A percentile compares a stretch with the other conserved stretches of the same genome.
phyloP scores from a whole-genome alignment of 495 filamentous ascomycete species.

The Penicillium psychrofluorescens region DNA sequence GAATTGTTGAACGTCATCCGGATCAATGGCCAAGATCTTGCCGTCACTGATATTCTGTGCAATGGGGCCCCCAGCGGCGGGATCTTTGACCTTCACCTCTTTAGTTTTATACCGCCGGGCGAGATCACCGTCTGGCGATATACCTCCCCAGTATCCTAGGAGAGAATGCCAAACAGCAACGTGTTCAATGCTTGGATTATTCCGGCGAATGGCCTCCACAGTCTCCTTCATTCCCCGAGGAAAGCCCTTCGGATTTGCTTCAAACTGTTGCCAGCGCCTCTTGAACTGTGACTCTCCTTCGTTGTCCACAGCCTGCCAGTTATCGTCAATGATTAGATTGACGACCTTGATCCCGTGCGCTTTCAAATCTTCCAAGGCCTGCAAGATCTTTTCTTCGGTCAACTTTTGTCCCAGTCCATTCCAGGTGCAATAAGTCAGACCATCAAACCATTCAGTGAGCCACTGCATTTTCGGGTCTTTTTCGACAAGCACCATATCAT shows the following conservation, averaged over 20 bases:
- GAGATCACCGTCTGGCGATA: conserved; percentile 64
- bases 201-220: conserved; percentile 57
- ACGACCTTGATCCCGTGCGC: conserved; percentile 66
- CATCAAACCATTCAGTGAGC: conserved; percentile 87
- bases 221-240: conserved; percentile 69
- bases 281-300: conserved; percentile 43
- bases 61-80: conserved; percentile 54
- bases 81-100: conserved; percentile 50
- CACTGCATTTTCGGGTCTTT: conserved; percentile 54
- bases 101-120: conserved; percentile 72
- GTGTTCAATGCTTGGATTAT: conserved; percentile 68
- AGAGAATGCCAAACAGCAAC: conserved; percentile 94
- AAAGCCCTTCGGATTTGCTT: conserved; percentile 75
- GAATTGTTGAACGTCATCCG: conserved; percentile 63
- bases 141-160: conserved; percentile 93
- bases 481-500: conserved; percentile 32
- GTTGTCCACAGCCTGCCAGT: conserved; percentile 81
- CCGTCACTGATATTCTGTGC: conserved; percentile 13
- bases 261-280: conserved; percentile 61
- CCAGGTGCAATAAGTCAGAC: conserved; percentile 81
- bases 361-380: conserved; percentile 64
- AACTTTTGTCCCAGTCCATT: conserved; percentile 80
- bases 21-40: conserved; percentile 55
- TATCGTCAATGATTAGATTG: conserved; percentile 89
- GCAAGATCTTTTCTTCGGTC: conserved; percentile 69